Base-by-base conservation (phyloP, 2,329 filamentous ascomycete genomes). In the Neofusicoccum cordaticola region DNA sequence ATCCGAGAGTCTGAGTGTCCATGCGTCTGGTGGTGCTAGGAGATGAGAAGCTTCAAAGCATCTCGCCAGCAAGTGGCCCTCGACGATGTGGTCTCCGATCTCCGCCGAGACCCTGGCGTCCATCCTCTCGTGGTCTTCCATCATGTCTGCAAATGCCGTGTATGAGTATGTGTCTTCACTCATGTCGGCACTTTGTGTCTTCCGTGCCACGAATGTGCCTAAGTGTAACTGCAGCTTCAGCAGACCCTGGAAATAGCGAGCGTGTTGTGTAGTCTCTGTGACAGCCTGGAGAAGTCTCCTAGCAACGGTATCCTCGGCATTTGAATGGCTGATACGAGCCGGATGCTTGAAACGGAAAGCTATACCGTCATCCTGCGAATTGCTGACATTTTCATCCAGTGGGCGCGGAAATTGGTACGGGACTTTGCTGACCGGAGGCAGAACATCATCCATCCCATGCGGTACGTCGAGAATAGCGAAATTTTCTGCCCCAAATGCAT, bases 381-480 rank as follows among this genome's bases (percentile, higher is more conserved):
- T 7, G 27, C 27, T 31, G 27, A 5, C 27, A 31, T 31, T 31
- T 31, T 31, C 27, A 17, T 15, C 1, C 4, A 60, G 17, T 15
- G 31, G 56, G 2, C 41, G 56, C 6, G 56, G 56, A 15, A 34
- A 11, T 4, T 37, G 41, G 27, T 62, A 62, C 19, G 44, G 45
- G 9, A 62, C 34, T 5, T 15, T 19, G 7, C 11, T 51, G 17
- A 62, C 35, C n/a, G 44, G 37, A 31, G 58, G 58, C 8, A 62
- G 19, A 8, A 19, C 9, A 31, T 8, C n/a, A 4, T 6, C 34
- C 22, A 13, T 42, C 45, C 15, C 22, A n/a, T 11, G 8, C 35
- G 58, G 35, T 7, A 51, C 22, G 8, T 62, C 58, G 2, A 75
- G 62, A 11, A 75, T 67, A 45, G 71, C 70, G 19, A 69, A 42